phyloP scores from a whole-genome alignment of 345 rosid species.

The Psidium guajava region DNA sequence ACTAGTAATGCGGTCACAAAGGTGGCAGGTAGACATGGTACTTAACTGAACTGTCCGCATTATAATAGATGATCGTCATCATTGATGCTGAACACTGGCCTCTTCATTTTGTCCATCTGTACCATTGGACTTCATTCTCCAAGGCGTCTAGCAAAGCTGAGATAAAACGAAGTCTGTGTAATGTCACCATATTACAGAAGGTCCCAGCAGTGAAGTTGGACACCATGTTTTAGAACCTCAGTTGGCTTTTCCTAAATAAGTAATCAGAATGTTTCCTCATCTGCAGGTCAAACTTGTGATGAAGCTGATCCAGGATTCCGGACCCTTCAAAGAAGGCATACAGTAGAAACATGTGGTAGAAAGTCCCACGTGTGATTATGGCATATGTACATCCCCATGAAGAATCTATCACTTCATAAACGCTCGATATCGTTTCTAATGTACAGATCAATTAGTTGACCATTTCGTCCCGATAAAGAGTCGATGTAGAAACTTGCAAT shows the following conservation, averaged over 20 bases:
- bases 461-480: not conserved
- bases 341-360: constrained; percentile 1
- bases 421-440: not conserved
- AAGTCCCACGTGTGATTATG: not conserved
- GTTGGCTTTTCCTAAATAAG: not conserved
- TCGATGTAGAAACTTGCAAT: not conserved
- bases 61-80: not conserved
- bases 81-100: not conserved
- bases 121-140: not conserved
- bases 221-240: not conserved
- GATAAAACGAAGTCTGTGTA: not conserved
- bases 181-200: not conserved
- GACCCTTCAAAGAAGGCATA: constrained; percentile 72
- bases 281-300: constrained; percentile 64
- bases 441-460: not conserved
- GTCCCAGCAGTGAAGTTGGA: not conserved
- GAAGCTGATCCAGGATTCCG: constrained; percentile 55
- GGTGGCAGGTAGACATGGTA: not conserved
- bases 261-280: not conserved
- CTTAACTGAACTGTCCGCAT: not conserved
- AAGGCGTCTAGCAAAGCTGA: not conserved
- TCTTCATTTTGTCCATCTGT: not conserved
- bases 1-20: not conserved
- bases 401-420: not conserved
- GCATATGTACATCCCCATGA: not conserved